Conservation (phyloP, 1,284 basidiomycete genomes). For the Pascua sp. region DNA sequence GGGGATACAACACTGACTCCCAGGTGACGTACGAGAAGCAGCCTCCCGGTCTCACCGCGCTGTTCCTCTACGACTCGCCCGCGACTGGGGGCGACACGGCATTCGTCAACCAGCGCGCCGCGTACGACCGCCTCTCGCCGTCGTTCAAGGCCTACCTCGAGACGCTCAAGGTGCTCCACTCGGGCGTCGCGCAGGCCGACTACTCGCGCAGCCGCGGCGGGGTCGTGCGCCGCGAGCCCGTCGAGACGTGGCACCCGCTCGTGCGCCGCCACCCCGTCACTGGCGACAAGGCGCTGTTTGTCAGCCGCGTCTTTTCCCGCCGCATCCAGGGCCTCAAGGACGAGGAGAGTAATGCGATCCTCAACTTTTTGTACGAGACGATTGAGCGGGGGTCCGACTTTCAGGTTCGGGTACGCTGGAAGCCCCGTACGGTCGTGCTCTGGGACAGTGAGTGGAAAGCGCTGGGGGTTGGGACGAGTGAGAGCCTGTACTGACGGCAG, state of each 20-base stretch:
- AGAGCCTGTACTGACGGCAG: conserved; percentile 7
- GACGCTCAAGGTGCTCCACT: conserved; percentile 62
- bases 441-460: conserved; percentile 53
- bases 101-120: conserved; percentile 53
- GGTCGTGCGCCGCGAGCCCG: conserved; percentile 62
- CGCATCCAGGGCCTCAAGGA: conserved; percentile 65
- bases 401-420: conserved; percentile 53
- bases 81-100: conserved; percentile 72
- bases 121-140: conserved; percentile 67
- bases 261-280: conserved; percentile 44
- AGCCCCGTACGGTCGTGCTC: conserved; percentile 54
- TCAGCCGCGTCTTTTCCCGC: conserved; percentile 58
- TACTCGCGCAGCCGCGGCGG: conserved; percentile 53
- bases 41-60: conserved; percentile 77
- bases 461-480: neutral
- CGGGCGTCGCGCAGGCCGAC: conserved; percentile 61
- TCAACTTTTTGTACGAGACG: conserved; percentile 58
- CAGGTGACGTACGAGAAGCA: conserved; percentile 80
- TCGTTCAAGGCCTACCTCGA: conserved; percentile 64
- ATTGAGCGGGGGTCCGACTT: conserved; percentile 55
- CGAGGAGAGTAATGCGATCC: conserved; percentile 64
- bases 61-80: conserved; percentile 70
- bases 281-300: conserved; percentile 45
- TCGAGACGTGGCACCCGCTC: conserved; percentile 59
- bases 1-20: conserved; percentile 70